Evolutionary conservation across 176 grass and related monocot species (phyloP), one percentile per base, ranked within the genome.

Genomic region (Saccharum spontaneum): DNA sequence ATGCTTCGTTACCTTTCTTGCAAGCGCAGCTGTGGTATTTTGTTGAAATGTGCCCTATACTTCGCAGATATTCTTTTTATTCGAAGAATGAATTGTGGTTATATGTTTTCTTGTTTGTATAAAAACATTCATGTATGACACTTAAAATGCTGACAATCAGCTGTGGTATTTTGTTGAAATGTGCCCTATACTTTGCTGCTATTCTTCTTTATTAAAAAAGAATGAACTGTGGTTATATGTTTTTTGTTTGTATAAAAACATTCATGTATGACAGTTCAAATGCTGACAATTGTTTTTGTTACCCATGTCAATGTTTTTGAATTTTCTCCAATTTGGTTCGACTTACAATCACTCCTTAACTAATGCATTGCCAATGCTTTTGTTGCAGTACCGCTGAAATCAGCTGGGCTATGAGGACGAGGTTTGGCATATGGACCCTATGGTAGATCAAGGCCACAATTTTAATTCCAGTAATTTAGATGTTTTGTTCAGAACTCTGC

Each of bases 371-470:
- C 2, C 26, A 79, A 2, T 12, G 3, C 0, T 38, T 78, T 38
- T 79, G 0, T 23, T 87, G 75, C 89, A 90, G 89, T 90, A 90
- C 75, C 89, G 89, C 33, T 90, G 66, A 90, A 87, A 40, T 48
- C 37, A 41, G 18, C 9, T 75, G 38, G 16, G 3, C 34, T 59
- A 9, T 8, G 13, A 7, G 14, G 37, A 7, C 6, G 37, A 50
- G 48, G 48, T 50, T 16, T 50, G 48, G 48, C 48, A 50, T 11
- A 83, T 86, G 28, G 45, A 67, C 4, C 67, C 4, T 72, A 45
- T 82, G n/a, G 34, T 57, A 1, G 30, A 38, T 38, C n/a, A 1
- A 68, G 4, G 38, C 7, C 12, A 7, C 75, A 70, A 60, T 86
- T 74, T 79, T 9, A 62, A 26, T 74, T 90, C 16, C 81, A 71